Base-by-base conservation (phyloP, 495 filamentous ascomycete species). In the Aspergillus indologenus region DNA sequence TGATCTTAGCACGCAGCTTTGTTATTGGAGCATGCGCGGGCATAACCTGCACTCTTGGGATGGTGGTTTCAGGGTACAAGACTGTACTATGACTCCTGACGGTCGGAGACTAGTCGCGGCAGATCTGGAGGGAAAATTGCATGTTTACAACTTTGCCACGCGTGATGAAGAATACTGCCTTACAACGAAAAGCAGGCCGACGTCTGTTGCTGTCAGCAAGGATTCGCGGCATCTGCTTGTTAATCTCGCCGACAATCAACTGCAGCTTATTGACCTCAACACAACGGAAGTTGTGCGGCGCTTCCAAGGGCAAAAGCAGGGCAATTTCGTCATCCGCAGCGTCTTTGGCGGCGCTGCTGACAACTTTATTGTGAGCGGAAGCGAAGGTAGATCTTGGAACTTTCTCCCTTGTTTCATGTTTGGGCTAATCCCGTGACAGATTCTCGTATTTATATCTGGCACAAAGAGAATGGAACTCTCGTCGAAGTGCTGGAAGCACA, bases 321-420 rank as follows among this genome's bases (percentile, higher is more conserved):
- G 81, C 22, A 68, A 83, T 3, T 95, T 78, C 63, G 82, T 95
- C 18, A 95, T 98, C 62, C 76, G 94, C 45, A 89, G 86, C 70
- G 75, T 76, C 5, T 92, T 96, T 74, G 94, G 95, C 6, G 94
- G 94, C 17, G 92, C 94, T 1, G 83, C 86, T 49, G 92, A 97
- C 75, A 91, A 87, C 66, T 94, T 98, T 69, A 85, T 98, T 24
- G 81, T 94, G 18, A 90, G 87, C 68, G 94, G 94, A 21, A 95
- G 91, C 66, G 91, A 97, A 84, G 91, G 93, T 94, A 78, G 67
- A 53, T 18, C 8, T 45, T 55, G 12, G n/a, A 15, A 52, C 7
- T 14, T 42, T 15, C 14, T 6, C 9, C 20, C 2, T 14, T 2
- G 20, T 14, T 54, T 12, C 6, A 26, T 0, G 20, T 24, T 23